A percentile compares a stretch with the other conserved stretches of the same genome.
phyloP scores from a whole-genome alignment of 2,329 filamentous ascomycete genomes.

The Didymella segeticola region DNA sequence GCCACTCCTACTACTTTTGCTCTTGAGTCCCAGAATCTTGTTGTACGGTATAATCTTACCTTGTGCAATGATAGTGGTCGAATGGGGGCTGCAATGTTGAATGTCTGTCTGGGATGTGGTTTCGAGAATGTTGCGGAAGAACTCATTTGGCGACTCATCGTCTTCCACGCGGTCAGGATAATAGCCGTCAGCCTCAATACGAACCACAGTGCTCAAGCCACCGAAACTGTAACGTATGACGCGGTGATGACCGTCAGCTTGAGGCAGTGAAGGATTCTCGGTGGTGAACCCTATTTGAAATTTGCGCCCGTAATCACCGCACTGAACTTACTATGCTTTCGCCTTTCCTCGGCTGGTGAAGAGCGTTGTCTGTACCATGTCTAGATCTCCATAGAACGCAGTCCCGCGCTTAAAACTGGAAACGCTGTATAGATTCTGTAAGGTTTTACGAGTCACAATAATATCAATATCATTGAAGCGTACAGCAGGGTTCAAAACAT shows the following conservation, averaged over 20 bases:
- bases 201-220: neutral
- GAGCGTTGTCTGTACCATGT: neutral
- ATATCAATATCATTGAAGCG: neutral
- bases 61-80: neutral
- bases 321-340: neutral
- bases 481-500: constrained; percentile 6
- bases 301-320: neutral
- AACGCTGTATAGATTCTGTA: neutral
- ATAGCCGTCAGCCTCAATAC: neutral
- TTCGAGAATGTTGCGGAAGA: neutral
- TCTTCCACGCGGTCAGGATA: neutral
- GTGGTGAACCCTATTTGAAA: neutral
- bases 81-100: neutral
- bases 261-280: neutral
- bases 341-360: neutral
- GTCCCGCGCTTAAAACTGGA: neutral
- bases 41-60: neutral
- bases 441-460: neutral
- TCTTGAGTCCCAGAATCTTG: neutral
- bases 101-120: neutral
- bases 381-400: neutral
- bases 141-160: neutral
- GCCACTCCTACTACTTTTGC: neutral
- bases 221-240: neutral
- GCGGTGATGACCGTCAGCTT: neutral